Conservation (phyloP, 1,139 yeast species). For the Kodamaea ohmeri region DNA sequence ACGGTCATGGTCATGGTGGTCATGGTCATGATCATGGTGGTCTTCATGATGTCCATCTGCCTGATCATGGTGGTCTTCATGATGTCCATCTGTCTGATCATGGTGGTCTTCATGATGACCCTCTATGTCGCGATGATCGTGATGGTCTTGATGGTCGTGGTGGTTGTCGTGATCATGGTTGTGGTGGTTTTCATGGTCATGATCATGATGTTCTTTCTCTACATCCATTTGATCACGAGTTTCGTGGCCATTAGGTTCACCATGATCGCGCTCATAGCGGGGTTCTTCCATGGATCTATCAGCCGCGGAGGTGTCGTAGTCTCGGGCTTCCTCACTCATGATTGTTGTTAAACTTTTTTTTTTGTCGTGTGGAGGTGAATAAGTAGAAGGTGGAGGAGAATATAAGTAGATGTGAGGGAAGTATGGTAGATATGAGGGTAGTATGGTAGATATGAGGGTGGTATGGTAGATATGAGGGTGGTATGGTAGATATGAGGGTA, state of each 20-base stretch:
- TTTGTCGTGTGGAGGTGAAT: slow-evolving; percentile 4
- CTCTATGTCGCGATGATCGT: not conserved
- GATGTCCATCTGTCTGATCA: not conserved
- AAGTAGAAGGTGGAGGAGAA: not conserved
- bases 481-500: not conserved
- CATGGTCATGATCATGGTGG: not conserved
- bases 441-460: not conserved
- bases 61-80: not conserved
- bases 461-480: not conserved
- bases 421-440: not conserved
- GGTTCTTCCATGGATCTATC: not conserved
- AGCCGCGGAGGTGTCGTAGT: not conserved
- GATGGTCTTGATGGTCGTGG: not conserved
- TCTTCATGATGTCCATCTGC: not conserved
- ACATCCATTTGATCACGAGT: not conserved
- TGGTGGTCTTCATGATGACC: not conserved
- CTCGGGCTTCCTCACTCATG: slow-evolving; percentile 1
- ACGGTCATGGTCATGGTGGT: not conserved
- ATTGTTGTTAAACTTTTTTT: slow-evolving; percentile 1
- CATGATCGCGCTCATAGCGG: not conserved
- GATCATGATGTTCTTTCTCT: not conserved
- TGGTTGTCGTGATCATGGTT: not conserved
- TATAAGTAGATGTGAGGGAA: not conserved
- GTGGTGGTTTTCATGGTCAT: not conserved
- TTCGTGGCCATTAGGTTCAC: not conserved